Percentiles rank a stretch among this genome's conserved stretches.
These are phyloP conservation scores for Aspergillus intermedius DNA, from an alignment of 2,329 filamentous ascomycete species.

Conservation along the genomic window DNA sequence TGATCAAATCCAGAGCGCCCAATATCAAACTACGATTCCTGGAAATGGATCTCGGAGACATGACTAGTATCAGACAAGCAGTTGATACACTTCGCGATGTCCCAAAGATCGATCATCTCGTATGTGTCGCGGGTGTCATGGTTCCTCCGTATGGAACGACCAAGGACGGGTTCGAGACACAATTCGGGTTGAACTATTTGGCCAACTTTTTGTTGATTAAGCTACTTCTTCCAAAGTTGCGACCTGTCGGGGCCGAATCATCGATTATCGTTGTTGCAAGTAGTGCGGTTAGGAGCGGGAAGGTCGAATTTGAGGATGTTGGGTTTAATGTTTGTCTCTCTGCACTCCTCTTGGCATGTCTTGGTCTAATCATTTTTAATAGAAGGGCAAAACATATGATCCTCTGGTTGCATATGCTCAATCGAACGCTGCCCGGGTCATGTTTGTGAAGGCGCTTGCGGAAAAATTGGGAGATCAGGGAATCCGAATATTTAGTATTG, in stretches of 20 bases:
- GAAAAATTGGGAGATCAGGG: conserved; percentile 24
- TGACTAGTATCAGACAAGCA: not conserved
- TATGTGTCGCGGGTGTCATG: conserved; percentile 16
- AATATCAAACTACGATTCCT: not conserved
- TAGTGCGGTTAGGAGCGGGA: not conserved
- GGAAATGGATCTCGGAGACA: not conserved
- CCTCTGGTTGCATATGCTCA: conserved; percentile 45
- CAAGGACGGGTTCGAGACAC: conserved; percentile 26
- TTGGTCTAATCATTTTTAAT: not conserved
- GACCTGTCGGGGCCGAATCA: not conserved
- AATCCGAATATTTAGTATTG: conserved; percentile 17
- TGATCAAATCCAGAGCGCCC: not conserved
- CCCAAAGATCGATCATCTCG: conserved; percentile 13
- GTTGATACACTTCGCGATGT: conserved; percentile 8
- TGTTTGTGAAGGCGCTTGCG: conserved; percentile 40
- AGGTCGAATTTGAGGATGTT: not conserved
- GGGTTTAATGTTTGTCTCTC: not conserved
- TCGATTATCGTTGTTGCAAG: not conserved
- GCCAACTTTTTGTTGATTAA: conserved; percentile 37
- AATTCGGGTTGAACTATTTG: conserved; percentile 46
- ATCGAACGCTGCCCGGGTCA: conserved; percentile 48
- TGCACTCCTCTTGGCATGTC: not conserved
- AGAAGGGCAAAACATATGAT: conserved; percentile 34
- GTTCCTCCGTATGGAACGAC: conserved; percentile 13
- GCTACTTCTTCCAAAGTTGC: not conserved